These are phyloP conservation scores for Phytophthora boehmeriae DNA, from an alignment of 352 stramenopile species.

Conservation along the genomic window DNA sequence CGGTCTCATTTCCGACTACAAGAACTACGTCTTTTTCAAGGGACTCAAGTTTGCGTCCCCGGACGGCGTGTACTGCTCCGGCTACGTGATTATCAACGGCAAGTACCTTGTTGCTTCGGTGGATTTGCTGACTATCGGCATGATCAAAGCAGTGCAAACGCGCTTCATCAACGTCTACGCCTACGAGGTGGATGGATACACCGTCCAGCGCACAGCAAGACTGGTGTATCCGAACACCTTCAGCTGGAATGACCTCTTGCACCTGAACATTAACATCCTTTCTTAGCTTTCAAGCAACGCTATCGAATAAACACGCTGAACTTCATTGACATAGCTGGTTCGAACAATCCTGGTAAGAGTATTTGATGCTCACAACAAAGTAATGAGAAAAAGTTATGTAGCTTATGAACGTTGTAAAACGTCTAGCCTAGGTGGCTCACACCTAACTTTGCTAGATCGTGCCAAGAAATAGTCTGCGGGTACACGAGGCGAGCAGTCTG, in stretches of 20 bases:
- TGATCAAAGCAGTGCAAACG: conserved; percentile 41
- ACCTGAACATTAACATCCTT: conserved; percentile 48
- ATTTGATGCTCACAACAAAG: neutral
- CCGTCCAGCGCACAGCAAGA: conserved; percentile 41
- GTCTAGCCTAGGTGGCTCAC: conserved; percentile 24
- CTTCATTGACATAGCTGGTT: too few species aligned
- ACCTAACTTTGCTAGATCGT: conserved; percentile 40
- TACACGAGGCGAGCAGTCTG: conserved; percentile 52
- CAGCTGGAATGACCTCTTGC: conserved; percentile 40
- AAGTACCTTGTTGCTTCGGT: conserved; percentile 48
- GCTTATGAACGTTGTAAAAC: conserved; percentile 19
- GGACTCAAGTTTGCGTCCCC: conserved; percentile 50
- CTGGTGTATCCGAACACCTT: conserved; percentile 49
- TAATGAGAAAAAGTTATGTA: neutral
- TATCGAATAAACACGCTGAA: neutral
- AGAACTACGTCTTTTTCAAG: conserved; percentile 54
- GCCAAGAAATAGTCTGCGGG: conserved; percentile 42
- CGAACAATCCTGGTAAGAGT: too few species aligned
- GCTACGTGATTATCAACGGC: conserved; percentile 49
- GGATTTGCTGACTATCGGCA: conserved; percentile 37
- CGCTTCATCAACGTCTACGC: conserved; percentile 44
- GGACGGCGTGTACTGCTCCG: conserved; percentile 50
- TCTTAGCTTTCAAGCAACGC: conserved; percentile 9
- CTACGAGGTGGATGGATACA: conserved; percentile 47
- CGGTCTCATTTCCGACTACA: conserved; percentile 49